phyloP scores from a whole-genome alignment of 2,329 filamentous ascomycete genomes.

The Plectosphaerella sp. region DNA sequence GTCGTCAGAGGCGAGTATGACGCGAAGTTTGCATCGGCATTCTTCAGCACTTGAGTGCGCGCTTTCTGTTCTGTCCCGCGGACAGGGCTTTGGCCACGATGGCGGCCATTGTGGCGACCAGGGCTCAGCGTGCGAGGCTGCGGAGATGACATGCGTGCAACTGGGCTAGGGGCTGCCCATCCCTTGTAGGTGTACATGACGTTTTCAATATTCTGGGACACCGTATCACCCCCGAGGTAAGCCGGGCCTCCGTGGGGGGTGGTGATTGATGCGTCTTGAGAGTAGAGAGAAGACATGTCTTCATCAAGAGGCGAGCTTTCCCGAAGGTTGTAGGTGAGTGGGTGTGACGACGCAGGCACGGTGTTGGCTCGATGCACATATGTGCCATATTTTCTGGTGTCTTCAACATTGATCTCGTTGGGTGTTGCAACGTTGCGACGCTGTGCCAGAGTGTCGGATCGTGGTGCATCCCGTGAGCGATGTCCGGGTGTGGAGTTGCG shows the following conservation, averaged over 20 bases:
- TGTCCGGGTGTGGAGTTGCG: constrained; percentile 9
- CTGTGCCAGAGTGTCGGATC: constrained; percentile 9
- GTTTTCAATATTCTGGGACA: constrained; percentile 6
- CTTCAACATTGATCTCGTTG: constrained; percentile 3
- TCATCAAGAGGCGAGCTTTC: not conserved
- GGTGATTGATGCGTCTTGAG: constrained; percentile 2
- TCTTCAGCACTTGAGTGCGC: constrained; percentile 3
- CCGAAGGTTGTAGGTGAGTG: constrained; percentile 1
- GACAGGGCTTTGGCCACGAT: not conserved
- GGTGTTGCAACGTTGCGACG: constrained; percentile 7
- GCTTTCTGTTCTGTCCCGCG: constrained; percentile 3
- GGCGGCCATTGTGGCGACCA: no score
- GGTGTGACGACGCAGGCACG: constrained; percentile 16
- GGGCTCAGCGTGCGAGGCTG: not conserved
- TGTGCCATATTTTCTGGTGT: constrained; percentile 6
- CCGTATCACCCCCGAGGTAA: constrained; percentile 2
- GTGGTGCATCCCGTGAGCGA: not conserved
- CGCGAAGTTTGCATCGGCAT: constrained; percentile 12
- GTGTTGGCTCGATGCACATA: not conserved
- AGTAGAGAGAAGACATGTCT: constrained; percentile 11
- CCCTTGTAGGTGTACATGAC: constrained; percentile 10
- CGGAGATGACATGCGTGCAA: not conserved
- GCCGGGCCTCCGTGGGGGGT: not conserved
- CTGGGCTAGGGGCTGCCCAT: constrained; percentile 1
- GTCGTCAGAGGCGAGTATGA: constrained; percentile 38